Base-by-base conservation (phyloP, 805 yeast species). In the Starmerella cellae region DNA sequence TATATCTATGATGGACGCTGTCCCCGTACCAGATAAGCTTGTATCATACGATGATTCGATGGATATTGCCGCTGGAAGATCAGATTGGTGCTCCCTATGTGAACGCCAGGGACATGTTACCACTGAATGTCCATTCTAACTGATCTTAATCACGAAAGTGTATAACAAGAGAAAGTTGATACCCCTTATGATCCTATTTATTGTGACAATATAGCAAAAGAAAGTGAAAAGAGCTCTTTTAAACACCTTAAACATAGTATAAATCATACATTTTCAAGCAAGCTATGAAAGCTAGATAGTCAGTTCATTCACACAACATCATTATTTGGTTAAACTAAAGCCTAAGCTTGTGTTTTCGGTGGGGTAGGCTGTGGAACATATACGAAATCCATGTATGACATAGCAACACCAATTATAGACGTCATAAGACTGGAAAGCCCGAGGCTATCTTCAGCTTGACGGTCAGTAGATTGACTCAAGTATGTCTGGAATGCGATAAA, bases 81-180 rank as follows among this genome's bases (percentile, higher is more conserved):
- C 64, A 22, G 69, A 74, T 48, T 88, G 95, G 94, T 88, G 98
- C 63, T 95, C 94, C 0, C 66, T 84, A 41, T 88, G 98, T 63
- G 97, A 88, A 59, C 66, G 83, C 42, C 77, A 74, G 35, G 98
- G 97, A 0, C 98, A 88, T 57, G 78, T 76, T 37, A 80, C 91
- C 49, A 67, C 77, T 24, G 84, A 84, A 43, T 88, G 98, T 61
- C 95, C 95, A 0, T 84, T 74, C 41, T 41, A 22, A 35, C 17
- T 24, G 28, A 8, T 13, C 28, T 24, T 9, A 13, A 24, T 24
- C n/a, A n/a, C n/a, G n/a, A n/a, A n/a, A n/a, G n/a, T n/a, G n/a
- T n/a, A n/a, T n/a, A n/a, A n/a, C n/a, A n/a, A n/a, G n/a, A n/a
- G n/a, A n/a, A n/a, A n/a, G n/a, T n/a, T n/a, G n/a, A n/a, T n/a